Evolutionary conservation across 768 basidiomycete species (phyloP).

Genomic region (Cystobasidium onofrii): DNA sequence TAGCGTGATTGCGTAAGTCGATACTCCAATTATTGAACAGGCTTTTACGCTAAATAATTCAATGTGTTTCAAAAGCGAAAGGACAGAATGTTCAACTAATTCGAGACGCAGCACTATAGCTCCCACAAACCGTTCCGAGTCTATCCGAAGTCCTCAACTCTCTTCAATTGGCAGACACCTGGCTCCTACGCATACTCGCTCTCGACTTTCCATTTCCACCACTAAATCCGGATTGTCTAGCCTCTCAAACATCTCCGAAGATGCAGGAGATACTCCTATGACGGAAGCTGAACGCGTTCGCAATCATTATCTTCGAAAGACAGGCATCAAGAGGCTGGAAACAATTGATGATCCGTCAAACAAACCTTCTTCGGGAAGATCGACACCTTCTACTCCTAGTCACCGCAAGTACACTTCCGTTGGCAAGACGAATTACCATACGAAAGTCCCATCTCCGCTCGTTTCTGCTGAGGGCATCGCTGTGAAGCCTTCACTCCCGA

Average conservation of each 20-base stretch:
- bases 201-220: background rate
- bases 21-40: too few relatives aligned
- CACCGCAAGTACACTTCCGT: background rate
- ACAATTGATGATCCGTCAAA: too few relatives aligned
- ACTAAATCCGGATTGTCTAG: background rate
- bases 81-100: conserved; percentile 22
- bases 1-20: conserved; percentile 21
- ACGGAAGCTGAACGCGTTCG: background rate
- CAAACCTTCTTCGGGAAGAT: background rate
- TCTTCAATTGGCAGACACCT: background rate
- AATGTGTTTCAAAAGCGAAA: conserved; percentile 13
- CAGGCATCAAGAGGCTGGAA: background rate
- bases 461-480: background rate
- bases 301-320: background rate
- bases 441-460: background rate
- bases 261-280: background rate
- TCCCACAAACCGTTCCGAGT: background rate
- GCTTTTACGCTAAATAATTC: too few relatives aligned
- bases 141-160: background rate
- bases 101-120: background rate
- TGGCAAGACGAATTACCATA: background rate
- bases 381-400: background rate
- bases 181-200: background rate
- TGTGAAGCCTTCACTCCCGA: background rate
- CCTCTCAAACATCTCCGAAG: background rate